These are phyloP conservation scores for Eruca vesicaria DNA, from an alignment of 441 rosid species.

Conservation along the genomic window DNA sequence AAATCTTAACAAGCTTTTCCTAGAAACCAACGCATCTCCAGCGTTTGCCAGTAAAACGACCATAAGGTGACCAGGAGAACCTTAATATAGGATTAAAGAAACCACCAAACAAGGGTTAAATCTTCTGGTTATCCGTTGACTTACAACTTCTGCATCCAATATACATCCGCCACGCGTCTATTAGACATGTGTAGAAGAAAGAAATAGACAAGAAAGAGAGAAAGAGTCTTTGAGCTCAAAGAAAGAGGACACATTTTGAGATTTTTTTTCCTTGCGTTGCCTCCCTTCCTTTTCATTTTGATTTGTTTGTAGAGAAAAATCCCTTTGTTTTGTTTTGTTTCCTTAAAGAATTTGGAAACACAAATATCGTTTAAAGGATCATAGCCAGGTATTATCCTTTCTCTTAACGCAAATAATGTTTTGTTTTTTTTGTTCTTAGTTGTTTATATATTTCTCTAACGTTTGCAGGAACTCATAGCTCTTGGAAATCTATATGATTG, in stretches of 20 bases:
- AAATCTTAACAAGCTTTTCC: neutral
- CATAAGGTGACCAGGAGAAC: neutral
- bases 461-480: conserved; percentile 11
- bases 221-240: conserved; percentile 16
- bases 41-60: conserved; percentile 23
- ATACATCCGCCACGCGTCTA: neutral
- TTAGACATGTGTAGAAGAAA: conserved; percentile 11
- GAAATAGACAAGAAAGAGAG: conserved; percentile 21
- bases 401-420: neutral
- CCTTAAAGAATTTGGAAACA: neutral
- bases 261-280: conserved; percentile 15
- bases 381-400: neutral
- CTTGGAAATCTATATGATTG: conserved; percentile 12
- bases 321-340: neutral
- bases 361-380: neutral
- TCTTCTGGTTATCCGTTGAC: conserved; percentile 36
- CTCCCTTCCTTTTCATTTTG: neutral
- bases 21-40: conserved; percentile 24
- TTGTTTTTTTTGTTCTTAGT: neutral
- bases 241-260: conserved; percentile 15
- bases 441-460: neutral
- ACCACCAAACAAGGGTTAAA: conserved; percentile 1
- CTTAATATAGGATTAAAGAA: conserved; percentile 20
- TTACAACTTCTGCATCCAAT: conserved; percentile 17
- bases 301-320: neutral